Conservation (phyloP, 164 flowering plant species). For the Aristolochia californica region DNA sequence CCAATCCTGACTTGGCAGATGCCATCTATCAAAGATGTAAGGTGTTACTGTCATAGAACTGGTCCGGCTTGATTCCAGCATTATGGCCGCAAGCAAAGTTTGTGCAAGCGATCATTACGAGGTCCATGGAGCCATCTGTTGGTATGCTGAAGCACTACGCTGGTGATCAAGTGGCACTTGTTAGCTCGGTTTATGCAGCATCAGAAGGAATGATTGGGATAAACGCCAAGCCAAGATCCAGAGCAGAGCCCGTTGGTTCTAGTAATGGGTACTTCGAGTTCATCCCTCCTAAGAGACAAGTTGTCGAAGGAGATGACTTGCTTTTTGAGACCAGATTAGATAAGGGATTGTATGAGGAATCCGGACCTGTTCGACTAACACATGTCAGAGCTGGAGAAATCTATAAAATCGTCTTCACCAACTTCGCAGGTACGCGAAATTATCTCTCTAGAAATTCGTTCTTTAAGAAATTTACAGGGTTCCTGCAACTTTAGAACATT, state of each 20-base stretch:
- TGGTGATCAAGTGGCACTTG: constrained; percentile 45
- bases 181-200: constrained; percentile 80
- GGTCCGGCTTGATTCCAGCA: constrained; percentile 78
- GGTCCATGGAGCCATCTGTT: constrained; percentile 86
- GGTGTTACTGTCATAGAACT: constrained; percentile 37
- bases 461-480: too few species aligned
- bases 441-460: too few species aligned
- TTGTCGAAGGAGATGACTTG: constrained; percentile 11
- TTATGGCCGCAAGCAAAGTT: constrained; percentile 85
- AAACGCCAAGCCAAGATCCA: constrained; percentile 63
- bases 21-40: constrained; percentile 34
- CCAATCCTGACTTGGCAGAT: constrained; percentile 67
- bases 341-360: constrained; percentile 11
- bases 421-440: constrained; percentile 52
- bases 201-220: constrained; percentile 96
- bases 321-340: neutral
- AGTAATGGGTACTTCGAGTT: constrained; percentile 85
- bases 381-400: constrained; percentile 78
- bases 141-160: constrained; percentile 86
- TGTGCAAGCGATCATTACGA: constrained; percentile 84
- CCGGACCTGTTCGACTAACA: constrained; percentile 60
- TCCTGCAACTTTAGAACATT: too few species aligned
- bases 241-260: constrained; percentile 84
- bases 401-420: constrained; percentile 78
- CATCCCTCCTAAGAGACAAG: constrained; percentile 36